Evolutionary conservation across 371 early-diverging fungal genomes (phyloP), one percentile per base, ranked within the genome.

Genomic region (Spraguea lophii): DNA sequence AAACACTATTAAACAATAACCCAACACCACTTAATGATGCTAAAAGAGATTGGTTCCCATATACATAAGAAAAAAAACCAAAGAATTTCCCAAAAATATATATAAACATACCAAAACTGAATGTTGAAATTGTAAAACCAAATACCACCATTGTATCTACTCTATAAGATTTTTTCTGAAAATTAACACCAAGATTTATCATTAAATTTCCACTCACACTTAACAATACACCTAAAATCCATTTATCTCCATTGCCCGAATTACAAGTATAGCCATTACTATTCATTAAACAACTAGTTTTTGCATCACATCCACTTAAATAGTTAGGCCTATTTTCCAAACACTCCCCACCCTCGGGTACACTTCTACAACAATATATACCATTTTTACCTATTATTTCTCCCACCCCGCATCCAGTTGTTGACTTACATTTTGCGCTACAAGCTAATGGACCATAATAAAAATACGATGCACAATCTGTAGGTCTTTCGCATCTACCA

Each of bases 31-130:
- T 79, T 23, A 84, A 72, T 1, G 81, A 82, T 0, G 83, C 83
- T 9, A 83, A 73, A 21, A 85, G 64, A 0, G 83, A 83, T 68
- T 85, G 85, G 1, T 83, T 79, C 3, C 84, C 84, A 61, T 82
- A 85, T 32, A 81, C 74, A 48, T 84, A 70, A 0, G 84, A 82
- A 21, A 75, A 59, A 54, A 83, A 82, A 52, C 78, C 76, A 52
- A 76, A 59, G n/a, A 81, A 56, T 58, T 81, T 83, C 23, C 81
- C 82, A 17, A 80, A 35, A 13, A 76, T 66, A 54, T 81, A 85
- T 2, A 82, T 69, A 0, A 72, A 22, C 21, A 79, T 58, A 4
- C 85, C 85, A 6, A 78, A 46, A 62, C 20, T 16, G 68, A 68
- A 49, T 47, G 65, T 35, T 24, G 44, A 56, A 6, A 62, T 17